Evolutionary conservation across 306 rosid species (phyloP).

Genomic region (Ammopiptanthus mongolicus): DNA sequence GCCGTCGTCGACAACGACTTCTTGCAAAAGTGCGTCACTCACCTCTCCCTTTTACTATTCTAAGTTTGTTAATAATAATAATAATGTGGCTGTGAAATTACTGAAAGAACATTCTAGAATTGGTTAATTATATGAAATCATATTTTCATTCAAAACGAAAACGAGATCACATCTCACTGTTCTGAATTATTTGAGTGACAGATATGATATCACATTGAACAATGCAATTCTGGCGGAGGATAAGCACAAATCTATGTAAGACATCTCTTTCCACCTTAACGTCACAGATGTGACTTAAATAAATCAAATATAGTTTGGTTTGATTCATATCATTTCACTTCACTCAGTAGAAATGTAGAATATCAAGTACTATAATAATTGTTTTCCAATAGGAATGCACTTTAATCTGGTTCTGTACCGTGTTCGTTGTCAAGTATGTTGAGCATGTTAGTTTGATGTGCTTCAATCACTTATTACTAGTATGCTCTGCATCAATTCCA

Average conservation of each 20-base stretch:
- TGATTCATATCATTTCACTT: not conserved
- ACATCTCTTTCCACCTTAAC: not conserved
- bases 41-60: not conserved
- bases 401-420: not conserved
- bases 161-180: not conserved
- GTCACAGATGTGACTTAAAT: too few species aligned
- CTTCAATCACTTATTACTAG: not conserved
- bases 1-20: constrained; percentile 56
- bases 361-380: too few species aligned
- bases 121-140: too few species aligned
- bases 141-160: not conserved
- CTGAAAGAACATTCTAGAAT: too few species aligned
- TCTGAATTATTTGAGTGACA: constrained; percentile 12
- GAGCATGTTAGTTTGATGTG: too few species aligned
- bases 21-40: constrained; percentile 44
- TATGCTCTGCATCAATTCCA: not conserved
- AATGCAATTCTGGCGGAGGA: constrained; percentile 82
- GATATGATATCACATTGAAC: constrained; percentile 61
- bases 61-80: too few species aligned
- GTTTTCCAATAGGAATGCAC: too few species aligned
- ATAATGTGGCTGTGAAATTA: too few species aligned
- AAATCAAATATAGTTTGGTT: too few species aligned
- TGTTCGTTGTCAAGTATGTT: not conserved
- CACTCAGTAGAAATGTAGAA: not conserved
- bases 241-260: constrained; percentile 73